Conservation (phyloP, 306 rosid species). For the Senna tora region DNA sequence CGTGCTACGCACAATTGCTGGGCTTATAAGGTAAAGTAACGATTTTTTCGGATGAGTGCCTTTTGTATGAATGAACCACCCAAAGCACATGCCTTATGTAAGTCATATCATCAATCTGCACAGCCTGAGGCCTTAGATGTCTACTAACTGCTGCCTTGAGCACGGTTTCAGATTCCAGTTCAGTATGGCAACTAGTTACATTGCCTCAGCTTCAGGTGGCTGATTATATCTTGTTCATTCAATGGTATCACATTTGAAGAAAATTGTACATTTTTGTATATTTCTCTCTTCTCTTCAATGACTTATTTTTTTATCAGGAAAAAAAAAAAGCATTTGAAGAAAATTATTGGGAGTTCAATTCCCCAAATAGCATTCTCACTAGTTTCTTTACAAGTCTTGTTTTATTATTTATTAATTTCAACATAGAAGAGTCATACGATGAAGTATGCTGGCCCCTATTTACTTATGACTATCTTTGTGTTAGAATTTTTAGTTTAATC, state of each 20-base stretch:
- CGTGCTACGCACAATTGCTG: constrained; percentile 93
- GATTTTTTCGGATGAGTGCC: neutral
- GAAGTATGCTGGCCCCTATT: constrained; percentile 8
- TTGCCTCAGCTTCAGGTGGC: constrained; percentile 5
- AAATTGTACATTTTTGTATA: neutral
- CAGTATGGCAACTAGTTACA: constrained; percentile 8
- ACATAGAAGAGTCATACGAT: neutral
- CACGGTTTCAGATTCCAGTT: constrained; percentile 6
- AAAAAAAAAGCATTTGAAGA: too few relatives aligned
- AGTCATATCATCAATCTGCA: neutral
- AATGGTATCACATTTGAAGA: neutral
- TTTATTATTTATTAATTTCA: constrained; percentile 24
- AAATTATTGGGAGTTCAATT: constrained; percentile 3
- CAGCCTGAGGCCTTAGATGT: neutral
- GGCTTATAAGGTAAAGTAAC: constrained; percentile 77
- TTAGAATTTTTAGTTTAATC: constrained; percentile 1
- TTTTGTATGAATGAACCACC: neutral
- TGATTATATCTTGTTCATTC: constrained; percentile 23
- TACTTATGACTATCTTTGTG: constrained; percentile 6
- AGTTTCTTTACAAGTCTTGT: neutral
- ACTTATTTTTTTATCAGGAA: too few relatives aligned
- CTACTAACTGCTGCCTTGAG: constrained; percentile 19
- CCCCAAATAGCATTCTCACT: constrained; percentile 6
- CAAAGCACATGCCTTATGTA: neutral
- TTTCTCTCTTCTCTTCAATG: too few relatives aligned